phyloP scores from a whole-genome alignment of 176 grass and related monocot species.

The Chloris gayana region DNA sequence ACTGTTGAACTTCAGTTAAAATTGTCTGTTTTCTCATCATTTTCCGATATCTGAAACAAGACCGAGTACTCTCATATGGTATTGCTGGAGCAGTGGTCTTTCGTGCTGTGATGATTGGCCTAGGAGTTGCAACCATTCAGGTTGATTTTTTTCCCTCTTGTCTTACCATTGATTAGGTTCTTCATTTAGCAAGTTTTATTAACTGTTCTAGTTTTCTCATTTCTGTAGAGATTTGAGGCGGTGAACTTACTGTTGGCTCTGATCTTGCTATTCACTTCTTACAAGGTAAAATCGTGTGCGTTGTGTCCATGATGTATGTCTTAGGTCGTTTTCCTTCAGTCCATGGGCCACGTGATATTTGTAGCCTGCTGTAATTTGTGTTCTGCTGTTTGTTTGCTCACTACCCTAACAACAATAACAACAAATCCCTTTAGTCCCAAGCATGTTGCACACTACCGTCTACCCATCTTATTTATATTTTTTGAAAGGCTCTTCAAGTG shows the following conservation, averaged over 20 bases:
- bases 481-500: slow-evolving; percentile 24
- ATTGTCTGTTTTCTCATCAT: slow-evolving; percentile 35
- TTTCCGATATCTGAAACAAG: slow-evolving; percentile 53
- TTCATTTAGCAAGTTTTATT: slow-evolving; percentile 9
- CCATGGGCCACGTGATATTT: background rate
- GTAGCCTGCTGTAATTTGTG: background rate
- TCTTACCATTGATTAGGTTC: slow-evolving; percentile 19
- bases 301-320: background rate
- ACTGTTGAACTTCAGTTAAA: slow-evolving; percentile 23
- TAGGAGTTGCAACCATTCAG: slow-evolving; percentile 88
- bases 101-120: slow-evolving; percentile 77
- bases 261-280: slow-evolving; percentile 90
- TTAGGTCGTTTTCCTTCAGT: background rate
- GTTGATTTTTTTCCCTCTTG: slow-evolving; percentile 43
- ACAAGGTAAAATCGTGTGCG: slow-evolving; percentile 66
- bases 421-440: too few species aligned
- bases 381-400: background rate
- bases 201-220: slow-evolving; percentile 29
- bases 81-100: slow-evolving; percentile 93
- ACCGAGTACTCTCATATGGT: slow-evolving; percentile 95
- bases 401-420: too few species aligned
- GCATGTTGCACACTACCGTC: too few species aligned
- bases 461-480: background rate
- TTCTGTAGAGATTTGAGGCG: slow-evolving; percentile 86
- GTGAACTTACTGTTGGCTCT: slow-evolving; percentile 89